Base-by-base conservation (phyloP, 352 stramenopile genomes). In the Globisporangium megalacanthum region DNA sequence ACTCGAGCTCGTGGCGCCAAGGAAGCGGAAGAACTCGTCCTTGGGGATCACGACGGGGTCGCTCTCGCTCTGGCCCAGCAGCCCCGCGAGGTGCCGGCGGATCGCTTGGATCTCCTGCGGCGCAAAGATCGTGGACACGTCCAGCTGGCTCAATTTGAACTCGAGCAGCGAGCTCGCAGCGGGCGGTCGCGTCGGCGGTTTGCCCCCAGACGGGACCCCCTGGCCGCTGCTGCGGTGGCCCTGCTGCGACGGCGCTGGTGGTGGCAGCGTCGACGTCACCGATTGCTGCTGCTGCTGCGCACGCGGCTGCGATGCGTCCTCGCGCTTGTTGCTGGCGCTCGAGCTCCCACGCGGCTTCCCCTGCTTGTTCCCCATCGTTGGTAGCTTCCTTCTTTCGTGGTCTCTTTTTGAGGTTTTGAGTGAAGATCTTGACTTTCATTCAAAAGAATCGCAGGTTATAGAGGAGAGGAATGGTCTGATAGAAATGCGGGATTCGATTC, bases 21-120 rank as follows among this genome's bases (percentile, higher is more conserved):
- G 67, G 61, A 94, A 92, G 46, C 81, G 79, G 65, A 90, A 90
- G 60, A 94, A 94, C 60, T 94, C 85, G 49, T 93, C 85, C 63
- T 88, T 88, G 20, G 79, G 79, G 58, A 94, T 94, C 47, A 81
- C 66, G 33, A 94, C 80, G 1, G 75, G 68, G 58, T 91, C 83
- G 49, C 75, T 77, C 56, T 89, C 79, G 46, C 69, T 68, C 62
- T 90, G 83, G 3, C 73, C 68, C 14, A 94, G 59, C 22, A 94
- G 80, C 1, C 69, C 67, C 25, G 80, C 68, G 60, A 90, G 56
- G 64, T 94, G 81, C 25, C 87, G 84, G 49, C 83, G 82, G 59
- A 94, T 92, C 6, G 72, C 78, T 19, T 87, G 68, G 67, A 94
- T 89, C 44, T 94, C 85, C 19, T 84, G 69, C 56, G 75, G 74